A percentile compares a stretch with the other conserved stretches of the same genome.
Conservation (phyloP, 2,329 filamentous ascomycete species). For the Nannizziopsis arthrosporioides region DNA sequence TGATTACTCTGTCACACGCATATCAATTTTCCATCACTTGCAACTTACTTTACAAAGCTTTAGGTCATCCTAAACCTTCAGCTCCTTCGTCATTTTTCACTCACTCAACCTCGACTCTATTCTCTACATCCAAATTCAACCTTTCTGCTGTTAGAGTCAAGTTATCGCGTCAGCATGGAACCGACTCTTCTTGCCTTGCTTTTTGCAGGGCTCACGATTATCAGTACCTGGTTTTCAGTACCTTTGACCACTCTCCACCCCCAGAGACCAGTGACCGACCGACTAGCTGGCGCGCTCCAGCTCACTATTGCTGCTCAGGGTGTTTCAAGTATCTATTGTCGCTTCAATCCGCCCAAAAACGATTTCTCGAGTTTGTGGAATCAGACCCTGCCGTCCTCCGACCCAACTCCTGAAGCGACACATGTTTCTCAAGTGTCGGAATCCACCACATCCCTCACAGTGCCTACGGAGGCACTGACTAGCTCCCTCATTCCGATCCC, state of each 20-base stretch:
- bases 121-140: background rate
- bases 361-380: slow-evolving; percentile 4
- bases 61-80: background rate
- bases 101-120: background rate
- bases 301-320: slow-evolving; percentile 16
- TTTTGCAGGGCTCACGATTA: slow-evolving; percentile 15
- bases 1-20: background rate
- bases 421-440: background rate
- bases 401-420: background rate
- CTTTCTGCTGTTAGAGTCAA: background rate
- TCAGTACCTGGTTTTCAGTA: slow-evolving; percentile 16
- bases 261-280: slow-evolving; percentile 14
- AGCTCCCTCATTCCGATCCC: slow-evolving; percentile 1
- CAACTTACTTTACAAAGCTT: background rate
- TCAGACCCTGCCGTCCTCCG: background rate
- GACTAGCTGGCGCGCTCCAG: slow-evolving; percentile 17
- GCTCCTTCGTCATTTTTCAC: background rate
- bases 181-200: slow-evolving; percentile 5
- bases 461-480: background rate
- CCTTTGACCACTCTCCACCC: slow-evolving; percentile 18
- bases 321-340: slow-evolving; percentile 5
- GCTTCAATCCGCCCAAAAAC: background rate
- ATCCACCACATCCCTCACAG: background rate
- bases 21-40: background rate
- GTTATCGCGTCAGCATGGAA: slow-evolving; percentile 2